Percentiles rank a stretch among this genome's conserved stretches.
Conservation (phyloP, 1,284 basidiomycete genomes). For the Cryptococcus maquisensis region DNA sequence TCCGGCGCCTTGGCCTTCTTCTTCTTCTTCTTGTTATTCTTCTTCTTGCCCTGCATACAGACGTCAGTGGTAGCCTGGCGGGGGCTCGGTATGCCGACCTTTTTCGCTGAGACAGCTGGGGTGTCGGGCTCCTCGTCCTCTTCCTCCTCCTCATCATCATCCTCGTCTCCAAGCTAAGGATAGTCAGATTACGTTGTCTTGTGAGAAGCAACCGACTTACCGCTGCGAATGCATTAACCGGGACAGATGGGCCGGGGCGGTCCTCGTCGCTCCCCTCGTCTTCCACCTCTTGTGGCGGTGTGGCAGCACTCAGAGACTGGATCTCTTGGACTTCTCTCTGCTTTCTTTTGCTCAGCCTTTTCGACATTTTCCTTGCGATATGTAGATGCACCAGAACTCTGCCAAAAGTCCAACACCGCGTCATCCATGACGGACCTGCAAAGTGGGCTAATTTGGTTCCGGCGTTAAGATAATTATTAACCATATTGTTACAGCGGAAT, state of each 20-base stretch:
- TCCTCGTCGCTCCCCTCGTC: conserved; percentile 31
- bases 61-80: not conserved
- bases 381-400: no score
- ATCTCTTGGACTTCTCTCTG: conserved; percentile 75
- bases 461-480: not conserved
- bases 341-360: conserved; percentile 68
- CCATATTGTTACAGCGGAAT: not conserved
- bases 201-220: conserved; percentile 47
- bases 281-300: conserved; percentile 14
- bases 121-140: conserved; percentile 23
- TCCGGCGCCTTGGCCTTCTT: conserved; percentile 53
- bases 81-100: not conserved
- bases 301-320: conserved; percentile 32
- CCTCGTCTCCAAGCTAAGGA: conserved; percentile 21
- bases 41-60: conserved; percentile 2
- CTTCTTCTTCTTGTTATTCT: conserved; percentile 53
- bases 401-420: no score
- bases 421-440: no score
- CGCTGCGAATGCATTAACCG: conserved; percentile 56
- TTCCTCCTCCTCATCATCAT: conserved; percentile 14
- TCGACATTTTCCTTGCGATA: conserved; percentile 44
- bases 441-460: no score
- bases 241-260: conserved; percentile 14
- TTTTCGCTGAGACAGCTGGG: conserved; percentile 26
- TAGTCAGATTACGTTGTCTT: not conserved